Conservation (phyloP, 2,329 filamentous ascomycete genomes). For the Rutstroemia sydowiana region DNA sequence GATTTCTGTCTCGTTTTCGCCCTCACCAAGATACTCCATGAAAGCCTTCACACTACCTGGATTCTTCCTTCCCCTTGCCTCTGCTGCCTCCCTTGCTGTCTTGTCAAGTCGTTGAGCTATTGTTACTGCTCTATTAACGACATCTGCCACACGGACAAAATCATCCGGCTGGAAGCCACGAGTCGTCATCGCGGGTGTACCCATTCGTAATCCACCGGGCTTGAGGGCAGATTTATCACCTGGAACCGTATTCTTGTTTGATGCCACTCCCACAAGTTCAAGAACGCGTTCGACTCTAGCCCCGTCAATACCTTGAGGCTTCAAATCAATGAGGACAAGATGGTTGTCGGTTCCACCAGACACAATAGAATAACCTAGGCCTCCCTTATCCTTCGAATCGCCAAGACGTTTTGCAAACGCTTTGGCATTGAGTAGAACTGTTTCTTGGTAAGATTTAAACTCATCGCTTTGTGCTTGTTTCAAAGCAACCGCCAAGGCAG, state of each 20-base stretch:
- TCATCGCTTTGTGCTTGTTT: constrained; percentile 88
- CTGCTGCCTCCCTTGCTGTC: constrained; percentile 60
- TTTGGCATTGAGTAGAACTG: constrained; percentile 90
- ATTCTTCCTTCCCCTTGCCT: constrained; percentile 59
- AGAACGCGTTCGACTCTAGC: constrained; percentile 93
- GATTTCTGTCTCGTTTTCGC: constrained; percentile 62
- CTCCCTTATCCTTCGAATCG: no score
- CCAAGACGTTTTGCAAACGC: constrained; percentile 77
- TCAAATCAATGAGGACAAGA: constrained; percentile 92
- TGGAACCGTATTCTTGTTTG: constrained; percentile 99
- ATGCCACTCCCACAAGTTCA: constrained; percentile 96
- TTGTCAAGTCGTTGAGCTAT: constrained; percentile 73
- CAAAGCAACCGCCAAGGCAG: constrained; percentile 85
- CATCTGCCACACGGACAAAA: constrained; percentile 78
- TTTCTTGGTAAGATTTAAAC: constrained; percentile 89
- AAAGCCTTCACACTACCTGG: constrained; percentile 60
- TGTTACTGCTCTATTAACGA: constrained; percentile 75
- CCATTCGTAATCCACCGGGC: constrained; percentile 90
- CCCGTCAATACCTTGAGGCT: constrained; percentile 79
- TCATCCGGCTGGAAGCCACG: constrained; percentile 86
- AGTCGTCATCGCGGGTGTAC: constrained; percentile 94
- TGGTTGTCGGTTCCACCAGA: constrained; percentile 95
- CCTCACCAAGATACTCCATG: constrained; percentile 59
- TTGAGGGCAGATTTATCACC: constrained; percentile 96
- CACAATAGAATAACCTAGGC: constrained; percentile 87